A percentile compares a stretch with the other conserved stretches of the same genome.
Evolutionary conservation across 1,139 yeast species (phyloP).

Genomic region (Taiozyma sp.): DNA sequence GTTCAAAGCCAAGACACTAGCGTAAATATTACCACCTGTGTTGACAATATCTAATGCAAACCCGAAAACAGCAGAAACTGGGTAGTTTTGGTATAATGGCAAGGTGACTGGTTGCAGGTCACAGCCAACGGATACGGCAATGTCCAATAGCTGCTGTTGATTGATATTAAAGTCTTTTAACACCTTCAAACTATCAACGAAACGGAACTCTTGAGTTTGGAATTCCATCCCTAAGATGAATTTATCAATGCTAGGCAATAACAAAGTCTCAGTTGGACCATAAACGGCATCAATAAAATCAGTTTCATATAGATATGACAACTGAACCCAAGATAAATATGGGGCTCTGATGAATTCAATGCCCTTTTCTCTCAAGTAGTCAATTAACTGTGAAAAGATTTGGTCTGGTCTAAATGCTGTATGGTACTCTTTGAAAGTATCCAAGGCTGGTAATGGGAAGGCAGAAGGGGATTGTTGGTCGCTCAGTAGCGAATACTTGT

Average conservation of each 20-base stretch:
- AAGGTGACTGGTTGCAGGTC: conserved; percentile 65
- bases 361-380: conserved; percentile 49
- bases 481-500: conserved; percentile 7
- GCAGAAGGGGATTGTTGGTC: conserved; percentile 25
- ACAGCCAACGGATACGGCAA: conserved; percentile 75
- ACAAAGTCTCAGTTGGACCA: conserved; percentile 78
- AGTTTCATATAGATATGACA: conserved; percentile 58
- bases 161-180: conserved; percentile 56
- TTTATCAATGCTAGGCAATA: conserved; percentile 59
- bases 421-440: conserved; percentile 28
- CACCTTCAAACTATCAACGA: conserved; percentile 55
- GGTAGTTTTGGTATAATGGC: conserved; percentile 40
- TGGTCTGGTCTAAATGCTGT: conserved; percentile 32
- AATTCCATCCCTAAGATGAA: conserved; percentile 73
- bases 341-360: conserved; percentile 80
- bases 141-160: conserved; percentile 68
- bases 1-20: conserved; percentile 25
- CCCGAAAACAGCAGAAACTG: conserved; percentile 29
- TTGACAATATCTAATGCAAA: conserved; percentile 40
- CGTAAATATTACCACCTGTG: conserved; percentile 43
- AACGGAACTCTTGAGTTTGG: conserved; percentile 59
- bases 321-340: conserved; percentile 75
- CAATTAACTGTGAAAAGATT: conserved; percentile 51
- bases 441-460: conserved; percentile 30
- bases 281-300: conserved; percentile 68